Base-by-base conservation (phyloP, 306 rosid species). In the Malus asiatica region DNA sequence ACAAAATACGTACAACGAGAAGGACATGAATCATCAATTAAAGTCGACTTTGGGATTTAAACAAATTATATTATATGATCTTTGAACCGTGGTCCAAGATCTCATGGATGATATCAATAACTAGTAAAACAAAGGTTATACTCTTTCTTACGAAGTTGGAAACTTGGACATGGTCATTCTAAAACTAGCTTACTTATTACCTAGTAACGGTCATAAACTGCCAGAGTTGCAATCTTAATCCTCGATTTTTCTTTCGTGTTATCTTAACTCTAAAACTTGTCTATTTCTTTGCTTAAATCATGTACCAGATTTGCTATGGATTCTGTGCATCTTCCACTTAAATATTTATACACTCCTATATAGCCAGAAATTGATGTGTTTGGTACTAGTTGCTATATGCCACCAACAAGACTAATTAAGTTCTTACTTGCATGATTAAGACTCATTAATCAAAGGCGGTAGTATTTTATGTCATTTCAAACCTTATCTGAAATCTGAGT, bases 301-400 rank as follows among this genome's bases (percentile, higher is more conserved):
- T 19, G 66, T 62, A 45, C n/a, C 77, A 74, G 70, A 74, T 74
- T 61, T 74, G n/a, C 58, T 44, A 35, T 7, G 27, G 77, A 74
- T 74, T 27, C 61, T 61, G 60, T 30, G 70, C 29, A 58, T 58
- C 19, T 70, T 70, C 25, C 29, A 68, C 55, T 22, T 68, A 32
- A 12, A 44, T 13, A 42, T 44, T n/a, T 22, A 1, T 7, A 8
- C 40, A 15, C 42, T 58, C 4, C 6, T 46, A 72, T 23, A 38
- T 16, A 73, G 68, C 25, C 76, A 73, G 16, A 22, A 25, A 2
- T 61, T 25, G 33, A 23, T 61, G 11, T 25, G 6, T 15, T 51
- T 51, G 18, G 18, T 51, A 51, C 55, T 51, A 51, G 55, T 15
- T 15, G 55, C 18, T 51, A 51, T 51, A 51, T 51, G 55, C 55